These are phyloP conservation scores for Parietichytrium sp. DNA, from an alignment of 108 stramenopile genomes.

Conservation along the genomic window DNA sequence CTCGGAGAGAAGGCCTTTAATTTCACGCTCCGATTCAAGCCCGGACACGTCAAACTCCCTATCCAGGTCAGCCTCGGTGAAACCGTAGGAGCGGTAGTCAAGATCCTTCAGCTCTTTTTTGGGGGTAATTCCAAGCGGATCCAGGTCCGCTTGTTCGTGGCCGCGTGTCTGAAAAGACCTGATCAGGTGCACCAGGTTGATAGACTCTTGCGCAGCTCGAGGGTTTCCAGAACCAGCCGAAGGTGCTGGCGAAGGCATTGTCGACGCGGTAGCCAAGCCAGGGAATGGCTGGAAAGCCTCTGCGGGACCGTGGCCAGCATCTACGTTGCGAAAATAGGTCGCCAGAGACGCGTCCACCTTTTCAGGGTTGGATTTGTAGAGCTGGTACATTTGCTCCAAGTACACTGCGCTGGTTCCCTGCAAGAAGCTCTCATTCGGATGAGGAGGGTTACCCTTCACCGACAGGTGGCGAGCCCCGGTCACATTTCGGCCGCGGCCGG, in stretches of 20 bases:
- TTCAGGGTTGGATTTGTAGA: conserved; percentile 54
- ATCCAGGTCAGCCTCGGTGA: conserved; percentile 82
- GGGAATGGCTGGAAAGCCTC: conserved; percentile 48
- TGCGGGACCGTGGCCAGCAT: conserved; percentile 45
- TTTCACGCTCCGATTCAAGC: conserved; percentile 73
- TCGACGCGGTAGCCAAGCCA: background rate
- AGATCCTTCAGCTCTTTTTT: conserved; percentile 72
- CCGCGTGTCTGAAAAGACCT: conserved; percentile 95
- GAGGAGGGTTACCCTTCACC: conserved; percentile 20
- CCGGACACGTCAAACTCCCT: conserved; percentile 78
- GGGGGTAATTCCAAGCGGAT: conserved; percentile 77
- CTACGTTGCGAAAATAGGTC: conserved; percentile 58
- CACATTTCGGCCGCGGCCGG: too few species aligned
- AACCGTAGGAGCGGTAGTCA: conserved; percentile 84
- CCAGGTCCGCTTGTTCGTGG: conserved; percentile 87
- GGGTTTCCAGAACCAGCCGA: background rate
- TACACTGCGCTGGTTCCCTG: conserved; percentile 54
- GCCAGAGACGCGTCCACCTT: conserved; percentile 64
- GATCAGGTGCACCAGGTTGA: conserved; percentile 77
- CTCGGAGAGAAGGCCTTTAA: conserved; percentile 91
- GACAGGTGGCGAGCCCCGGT: background rate
- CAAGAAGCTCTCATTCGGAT: conserved; percentile 42
- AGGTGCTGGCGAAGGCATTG: background rate
- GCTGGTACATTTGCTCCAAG: conserved; percentile 64
- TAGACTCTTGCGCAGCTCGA: conserved; percentile 46